Base-by-base conservation (phyloP, 305 asterid genomes). In the Fraxinus sp. region DNA sequence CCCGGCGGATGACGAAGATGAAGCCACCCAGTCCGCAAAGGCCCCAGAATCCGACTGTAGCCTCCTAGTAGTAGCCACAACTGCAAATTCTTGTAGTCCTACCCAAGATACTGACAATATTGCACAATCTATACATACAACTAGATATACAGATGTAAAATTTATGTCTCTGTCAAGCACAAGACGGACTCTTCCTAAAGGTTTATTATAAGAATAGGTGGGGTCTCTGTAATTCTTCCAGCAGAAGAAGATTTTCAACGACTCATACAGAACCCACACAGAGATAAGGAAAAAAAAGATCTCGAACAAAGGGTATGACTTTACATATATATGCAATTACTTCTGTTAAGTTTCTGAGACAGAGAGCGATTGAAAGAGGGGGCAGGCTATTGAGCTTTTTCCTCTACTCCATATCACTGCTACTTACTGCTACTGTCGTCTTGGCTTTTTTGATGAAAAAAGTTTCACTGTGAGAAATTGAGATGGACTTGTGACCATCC, bases 21-120 rank as follows among this genome's bases (percentile, higher is more conserved):
- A 89, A 49, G 92, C 92, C 77, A 93, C 97, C 97, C 97, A 93
- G 80, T 92, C 97, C 55, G 92, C 91, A 18, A 92, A 90, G 77
- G 92, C 89, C 87, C 93, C 96, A 78, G 96, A 87, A 81, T 93
- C 95, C 7, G 96, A 91, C 79, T 86, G 82, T 20, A 89, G 85
- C 79, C 94, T 84, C 77, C 95, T 87, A 49, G 92, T 87, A 79
- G 95, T 90, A 86, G 97, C 97, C 97, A 93, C 94, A 87, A 81
- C 88, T 86, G 92, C 92, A 16, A 49, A 79, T 64, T 82, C 36
- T 78, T 77, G 28, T 43, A 22, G 1, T 24, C 70, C 78, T 68
- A 74, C 41, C 11, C 41, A 22, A 62, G 43, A 13, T 64, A 59
- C 57, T 39, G 24, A 72, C 20, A 6, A 28, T 18, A 9, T 18